phyloP scores from a whole-genome alignment of 495 filamentous ascomycete species.

The Cercophora scortea region DNA sequence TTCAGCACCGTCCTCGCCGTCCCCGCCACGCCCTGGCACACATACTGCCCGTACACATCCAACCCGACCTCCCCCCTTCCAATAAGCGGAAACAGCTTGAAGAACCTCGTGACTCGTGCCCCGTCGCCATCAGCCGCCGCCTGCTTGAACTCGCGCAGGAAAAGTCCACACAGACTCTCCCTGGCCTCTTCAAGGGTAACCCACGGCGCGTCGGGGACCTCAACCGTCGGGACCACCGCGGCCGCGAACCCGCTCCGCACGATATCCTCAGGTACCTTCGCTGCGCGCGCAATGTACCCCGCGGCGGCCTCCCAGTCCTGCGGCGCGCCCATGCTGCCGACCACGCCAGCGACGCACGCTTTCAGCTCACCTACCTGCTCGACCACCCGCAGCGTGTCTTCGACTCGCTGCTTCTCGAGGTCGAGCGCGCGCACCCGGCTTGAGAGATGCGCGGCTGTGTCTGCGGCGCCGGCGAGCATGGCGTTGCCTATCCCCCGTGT shows the following conservation, averaged over 20 bases:
- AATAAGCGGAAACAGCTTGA: constrained; percentile 95
- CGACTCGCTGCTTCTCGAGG: constrained; percentile 81
- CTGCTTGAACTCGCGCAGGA: constrained; percentile 90
- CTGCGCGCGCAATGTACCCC: constrained; percentile 74
- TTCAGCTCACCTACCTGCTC: constrained; percentile 96
- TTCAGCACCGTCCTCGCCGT: constrained; percentile 76
- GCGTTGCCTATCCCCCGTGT: constrained; percentile 77
- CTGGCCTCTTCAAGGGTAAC: constrained; percentile 81
- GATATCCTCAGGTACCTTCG: constrained; percentile 69
- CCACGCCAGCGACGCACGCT: constrained; percentile 89
- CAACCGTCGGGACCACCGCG: constrained; percentile 86
- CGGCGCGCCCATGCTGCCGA: constrained; percentile 91
- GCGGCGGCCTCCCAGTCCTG: constrained; percentile 99
- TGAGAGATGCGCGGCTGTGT: constrained; percentile 81
- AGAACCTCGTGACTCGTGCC: constrained; percentile 85
- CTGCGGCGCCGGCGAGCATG: constrained; percentile 77
- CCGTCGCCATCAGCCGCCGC: constrained; percentile 80
- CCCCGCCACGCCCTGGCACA: constrained; percentile 84
- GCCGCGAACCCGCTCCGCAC: constrained; percentile 82
- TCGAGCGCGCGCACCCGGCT: constrained; percentile 78
- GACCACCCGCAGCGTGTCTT: constrained; percentile 82
- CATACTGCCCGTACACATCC: constrained; percentile 91
- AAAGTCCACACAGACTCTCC: constrained; percentile 79
- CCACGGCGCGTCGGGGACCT: constrained; percentile 84
- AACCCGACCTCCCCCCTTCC: constrained; percentile 81